Evolutionary conservation across 176 grass and related monocot species (phyloP).

Genomic region (Triticum urartu): DNA sequence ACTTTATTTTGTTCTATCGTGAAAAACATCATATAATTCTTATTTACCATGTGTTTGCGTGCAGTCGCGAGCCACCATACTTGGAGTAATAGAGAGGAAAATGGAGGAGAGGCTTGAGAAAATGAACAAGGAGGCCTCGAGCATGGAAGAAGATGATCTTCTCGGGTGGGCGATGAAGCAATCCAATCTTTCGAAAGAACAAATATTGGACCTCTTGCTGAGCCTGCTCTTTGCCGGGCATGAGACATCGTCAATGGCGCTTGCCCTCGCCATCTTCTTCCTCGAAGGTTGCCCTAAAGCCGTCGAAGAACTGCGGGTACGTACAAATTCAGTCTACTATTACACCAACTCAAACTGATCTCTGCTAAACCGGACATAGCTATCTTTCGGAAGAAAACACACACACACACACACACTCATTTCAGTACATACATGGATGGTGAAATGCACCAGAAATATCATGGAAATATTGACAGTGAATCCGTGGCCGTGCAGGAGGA

Average conservation of each 20-base stretch:
- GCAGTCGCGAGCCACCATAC: slow-evolving; percentile 74
- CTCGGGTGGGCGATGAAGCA: slow-evolving; percentile 80
- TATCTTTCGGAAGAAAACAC: too few species aligned
- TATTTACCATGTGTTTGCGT: not conserved
- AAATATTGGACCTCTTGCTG: slow-evolving; percentile 91
- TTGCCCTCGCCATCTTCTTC: slow-evolving; percentile 86
- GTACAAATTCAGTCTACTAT: slow-evolving; percentile 31
- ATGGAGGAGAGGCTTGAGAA: slow-evolving; percentile 67
- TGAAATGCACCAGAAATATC: slow-evolving; percentile 20
- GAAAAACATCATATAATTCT: not conserved
- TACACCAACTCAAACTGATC: not conserved
- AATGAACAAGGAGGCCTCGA: slow-evolving; percentile 32
- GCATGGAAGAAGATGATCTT: slow-evolving; percentile 77
- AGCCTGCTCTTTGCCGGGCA: slow-evolving; percentile 94
- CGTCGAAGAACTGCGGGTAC: slow-evolving; percentile 61
- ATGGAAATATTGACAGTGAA: slow-evolving; percentile 26
- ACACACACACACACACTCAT: not conserved
- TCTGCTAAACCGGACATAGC: not conserved
- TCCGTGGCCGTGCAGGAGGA: slow-evolving; percentile 54
- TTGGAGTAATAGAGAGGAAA: slow-evolving; percentile 80
- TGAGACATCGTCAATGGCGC: slow-evolving; percentile 90
- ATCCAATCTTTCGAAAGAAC: slow-evolving; percentile 68
- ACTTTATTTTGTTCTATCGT: not conserved
- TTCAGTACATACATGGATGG: not conserved
- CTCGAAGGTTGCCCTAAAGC: slow-evolving; percentile 80